Conservation (phyloP, 176 grass and related monocot genomes). For the Avena atlantica region DNA sequence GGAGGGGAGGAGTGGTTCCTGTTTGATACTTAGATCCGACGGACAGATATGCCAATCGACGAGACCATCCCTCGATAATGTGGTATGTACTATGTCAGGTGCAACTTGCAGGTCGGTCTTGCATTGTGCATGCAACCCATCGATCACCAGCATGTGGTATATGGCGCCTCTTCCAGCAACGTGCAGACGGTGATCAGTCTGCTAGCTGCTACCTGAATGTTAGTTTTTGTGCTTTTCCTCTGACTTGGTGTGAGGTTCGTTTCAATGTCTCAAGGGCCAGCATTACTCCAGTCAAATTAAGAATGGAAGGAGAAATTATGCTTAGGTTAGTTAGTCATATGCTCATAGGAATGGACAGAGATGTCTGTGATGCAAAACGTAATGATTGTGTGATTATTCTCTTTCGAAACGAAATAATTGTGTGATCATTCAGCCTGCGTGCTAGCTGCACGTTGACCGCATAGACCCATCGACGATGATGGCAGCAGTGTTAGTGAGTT, state of each 20-base stretch:
- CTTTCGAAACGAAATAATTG: background rate
- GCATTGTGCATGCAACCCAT: conserved; percentile 20
- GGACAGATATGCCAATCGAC: background rate
- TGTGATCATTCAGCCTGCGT: background rate
- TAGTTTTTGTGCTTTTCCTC: background rate
- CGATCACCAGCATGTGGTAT: background rate
- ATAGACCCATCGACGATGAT: too few species aligned
- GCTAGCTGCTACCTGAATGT: background rate
- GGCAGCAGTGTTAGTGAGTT: too few species aligned
- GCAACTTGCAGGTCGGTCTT: conserved; percentile 15
- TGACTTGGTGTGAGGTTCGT: conserved; percentile 1
- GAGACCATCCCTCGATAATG: background rate
- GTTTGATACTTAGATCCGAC: conserved; percentile 27
- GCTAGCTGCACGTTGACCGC: too few species aligned
- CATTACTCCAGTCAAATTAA: background rate
- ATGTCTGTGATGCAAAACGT: background rate
- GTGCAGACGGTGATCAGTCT: conserved; percentile 20
- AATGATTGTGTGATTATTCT: background rate
- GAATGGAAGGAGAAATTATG: too few species aligned
- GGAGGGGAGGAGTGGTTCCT: background rate
- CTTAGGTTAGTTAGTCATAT: background rate
- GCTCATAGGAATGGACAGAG: background rate
- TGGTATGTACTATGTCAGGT: background rate
- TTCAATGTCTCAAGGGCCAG: conserved; percentile 42
- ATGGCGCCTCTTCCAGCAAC: conserved; percentile 31